Evolutionary conservation across 75 land plant genomes (phyloP), one percentile per base, ranked within the genome.

Genomic region (Selaginella tamariscina): DNA sequence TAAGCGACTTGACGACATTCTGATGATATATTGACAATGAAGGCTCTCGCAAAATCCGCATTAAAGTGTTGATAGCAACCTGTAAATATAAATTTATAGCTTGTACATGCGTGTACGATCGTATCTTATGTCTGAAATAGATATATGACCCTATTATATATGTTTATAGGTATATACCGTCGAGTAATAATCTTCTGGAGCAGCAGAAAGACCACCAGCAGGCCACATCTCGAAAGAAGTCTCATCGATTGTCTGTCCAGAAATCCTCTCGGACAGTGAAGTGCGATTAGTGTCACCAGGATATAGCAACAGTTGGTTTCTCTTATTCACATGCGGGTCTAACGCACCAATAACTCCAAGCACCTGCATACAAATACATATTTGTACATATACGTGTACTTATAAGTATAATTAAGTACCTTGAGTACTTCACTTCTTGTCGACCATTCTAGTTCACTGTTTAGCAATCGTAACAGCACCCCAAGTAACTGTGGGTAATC

Each of bases 11-110:
- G 32, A 95, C 99, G 71, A 95, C 99, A 70, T 85, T 91, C 60
- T 80, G 87, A 73, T 95, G 99, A 72, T 87, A 82, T 71, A 96
- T 95, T 55, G 92, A 84, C 69, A 85, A 84, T 21, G 94, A 86
- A 54, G 99, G 84, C 71, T 95, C 99, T 60, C 92, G 77, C 66
- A 95, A 82, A 79, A 90, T 85, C 22, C 97, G 76, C 97, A 95
- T 87, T 8, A 95, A 82, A 1, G 96, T 86, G 70, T 80, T 88
- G 31, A 95, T 95, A 54, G 99, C 99, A 71, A 95, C 99, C 99
- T 95, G 69, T 22, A 44, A 33, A 29, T 27, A 30, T 65, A 2
- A 29, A 18, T 60, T 60, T 11, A 60, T 18, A 23, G 64, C 11
- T 18, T 8, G 22, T 18, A 60, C 1, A 68, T 5, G 44, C 21